Base-by-base conservation (phyloP, 805 yeast genomes). In the Starmerella etchellsii region DNA sequence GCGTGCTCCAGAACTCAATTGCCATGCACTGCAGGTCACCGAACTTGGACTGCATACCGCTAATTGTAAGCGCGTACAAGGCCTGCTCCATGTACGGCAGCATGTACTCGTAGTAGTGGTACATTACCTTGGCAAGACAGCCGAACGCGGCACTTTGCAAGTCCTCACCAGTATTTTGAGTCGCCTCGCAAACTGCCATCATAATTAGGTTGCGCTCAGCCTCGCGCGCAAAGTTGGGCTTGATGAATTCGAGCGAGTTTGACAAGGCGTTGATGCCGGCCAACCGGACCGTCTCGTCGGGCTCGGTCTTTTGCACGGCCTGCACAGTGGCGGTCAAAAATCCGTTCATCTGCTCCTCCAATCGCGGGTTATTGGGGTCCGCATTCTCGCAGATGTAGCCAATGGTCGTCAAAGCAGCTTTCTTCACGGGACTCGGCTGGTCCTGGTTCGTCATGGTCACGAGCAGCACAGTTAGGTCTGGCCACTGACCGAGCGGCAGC, bases 171-270 rank as follows among this genome's bases (percentile, higher is more conserved):
- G 73, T 71, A 19, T 93, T 81, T 61, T 88, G 95, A n/a, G 98
- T 87, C 15, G 96, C 95, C 64, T 91, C 97, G 65, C 98, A 91
- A 14, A 91, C 96, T 32, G 91, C 96, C 67, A 85, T 95, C 98
- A 91, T 91, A 60, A 91, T 81, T 63, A 81, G 85, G 60, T 91
- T 87, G 57, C 98, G 75, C 68, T 91, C 98, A 46, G 91, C 93
- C 57, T 88, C 97, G 44, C 81, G 73, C 53, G 77, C 85, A 68
- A 91, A 91, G 63, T 91, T 91, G 55, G 69, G 71, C 46, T 80
- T 76, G 62, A 91, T 84, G 61, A 88, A 91, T 50, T 79, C 93
- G 52, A 91, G 71, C 24, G 97, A 85, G 63, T 81, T 81, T 33
- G 37, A 93, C 47, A 91, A 71, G 2, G 98, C 95, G 57, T 81